Conservation (phyloP, 176 grass and related monocot genomes). For the Rhipidocladum racemiflorum region DNA sequence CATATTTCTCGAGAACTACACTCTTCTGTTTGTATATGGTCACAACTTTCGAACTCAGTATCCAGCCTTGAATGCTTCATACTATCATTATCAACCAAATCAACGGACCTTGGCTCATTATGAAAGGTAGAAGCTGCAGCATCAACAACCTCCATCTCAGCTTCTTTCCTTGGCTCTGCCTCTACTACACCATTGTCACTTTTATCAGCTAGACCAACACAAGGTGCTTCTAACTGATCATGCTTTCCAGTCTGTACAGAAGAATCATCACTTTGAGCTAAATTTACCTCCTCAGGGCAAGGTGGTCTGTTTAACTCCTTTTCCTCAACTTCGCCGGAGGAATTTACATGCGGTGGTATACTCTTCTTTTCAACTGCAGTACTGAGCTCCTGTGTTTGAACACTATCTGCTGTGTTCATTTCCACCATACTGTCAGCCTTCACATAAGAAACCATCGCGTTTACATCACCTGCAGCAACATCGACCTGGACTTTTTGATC, state of each 20-base stretch:
- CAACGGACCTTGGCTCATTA: conserved; percentile 9
- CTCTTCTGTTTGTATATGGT: not conserved
- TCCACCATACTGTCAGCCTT: conserved; percentile 15
- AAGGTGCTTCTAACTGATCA: not conserved
- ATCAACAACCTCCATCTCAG: conserved; percentile 15
- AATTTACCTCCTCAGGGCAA: not conserved
- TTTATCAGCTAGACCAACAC: conserved; percentile 25
- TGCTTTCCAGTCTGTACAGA: conserved; percentile 18
- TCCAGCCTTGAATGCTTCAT: not conserved
- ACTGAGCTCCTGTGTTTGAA: conserved; percentile 13
- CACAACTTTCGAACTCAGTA: conserved; percentile 8
- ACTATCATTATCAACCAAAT: conserved; percentile 16
- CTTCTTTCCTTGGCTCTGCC: conserved; percentile 12
- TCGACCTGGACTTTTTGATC: not conserved
- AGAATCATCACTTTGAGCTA: conserved; percentile 23
- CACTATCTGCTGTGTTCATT: not conserved
- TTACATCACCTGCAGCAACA: conserved; percentile 22
- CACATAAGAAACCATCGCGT: conserved; percentile 12
- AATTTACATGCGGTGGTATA: conserved; percentile 1
- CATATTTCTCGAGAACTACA: conserved; percentile 31
- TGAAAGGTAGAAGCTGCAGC: conserved; percentile 12
- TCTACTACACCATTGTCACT: conserved; percentile 7
- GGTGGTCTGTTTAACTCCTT: not conserved
- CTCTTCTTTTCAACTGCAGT: not conserved
- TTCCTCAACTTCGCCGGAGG: not conserved